phyloP scores from a whole-genome alignment of 257 asterid species.

The Haberlea rhodopensis region DNA sequence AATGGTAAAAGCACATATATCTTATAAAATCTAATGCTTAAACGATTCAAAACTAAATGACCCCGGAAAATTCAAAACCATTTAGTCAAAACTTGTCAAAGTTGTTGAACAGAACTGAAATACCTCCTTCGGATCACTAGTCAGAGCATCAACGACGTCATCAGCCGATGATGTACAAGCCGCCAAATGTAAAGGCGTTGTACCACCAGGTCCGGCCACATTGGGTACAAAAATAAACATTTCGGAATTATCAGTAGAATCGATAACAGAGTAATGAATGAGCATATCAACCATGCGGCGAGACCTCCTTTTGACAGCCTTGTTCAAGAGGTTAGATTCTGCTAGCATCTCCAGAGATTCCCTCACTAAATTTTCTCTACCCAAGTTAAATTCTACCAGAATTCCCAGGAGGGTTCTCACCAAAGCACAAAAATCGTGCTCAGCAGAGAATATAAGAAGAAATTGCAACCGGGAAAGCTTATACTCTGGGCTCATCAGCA shows the following conservation, averaged over 20 bases:
- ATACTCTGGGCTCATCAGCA: constrained; percentile 51
- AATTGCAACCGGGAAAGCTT: constrained; percentile 59
- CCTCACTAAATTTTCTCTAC: constrained; percentile 40
- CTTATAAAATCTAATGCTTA: neutral
- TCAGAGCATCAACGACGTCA: constrained; percentile 65
- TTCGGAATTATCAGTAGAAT: constrained; percentile 36
- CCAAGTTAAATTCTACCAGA: constrained; percentile 59
- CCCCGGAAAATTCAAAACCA: constrained; percentile 2
- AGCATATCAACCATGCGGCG: constrained; percentile 61
- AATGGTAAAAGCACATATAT: neutral
- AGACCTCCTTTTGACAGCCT: constrained; percentile 73
- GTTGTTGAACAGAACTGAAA: constrained; percentile 5
- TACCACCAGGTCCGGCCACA: constrained; percentile 79
- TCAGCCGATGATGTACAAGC: constrained; percentile 61
- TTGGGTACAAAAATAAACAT: constrained; percentile 56
- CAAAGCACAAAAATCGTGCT: constrained; percentile 66
- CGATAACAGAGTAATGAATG: constrained; percentile 39
- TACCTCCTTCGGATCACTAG: constrained; percentile 83
- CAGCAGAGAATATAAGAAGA: constrained; percentile 72
- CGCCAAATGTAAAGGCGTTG: constrained; percentile 84
- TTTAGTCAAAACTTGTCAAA: neutral
- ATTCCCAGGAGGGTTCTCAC: constrained; percentile 67
- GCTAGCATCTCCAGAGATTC: constrained; percentile 71
- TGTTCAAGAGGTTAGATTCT: constrained; percentile 68
- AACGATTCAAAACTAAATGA: too few relatives aligned